Base-by-base conservation (phyloP, 2,329 filamentous ascomycete genomes). In the Kalmusia sp. region DNA sequence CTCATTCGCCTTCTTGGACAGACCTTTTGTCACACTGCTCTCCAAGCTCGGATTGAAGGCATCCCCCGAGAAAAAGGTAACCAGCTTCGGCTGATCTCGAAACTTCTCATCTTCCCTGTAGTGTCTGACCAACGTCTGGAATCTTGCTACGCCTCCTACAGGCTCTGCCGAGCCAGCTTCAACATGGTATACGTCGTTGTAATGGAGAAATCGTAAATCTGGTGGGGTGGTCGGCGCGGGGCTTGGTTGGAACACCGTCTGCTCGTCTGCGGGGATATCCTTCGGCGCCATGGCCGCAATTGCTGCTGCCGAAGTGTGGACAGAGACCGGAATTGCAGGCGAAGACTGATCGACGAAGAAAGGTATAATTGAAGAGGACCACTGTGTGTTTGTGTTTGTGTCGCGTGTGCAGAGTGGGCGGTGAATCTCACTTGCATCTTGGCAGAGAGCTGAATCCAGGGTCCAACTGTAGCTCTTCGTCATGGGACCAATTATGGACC, bases 151-250 rank as follows among this genome's bases (percentile, higher is more conserved):
- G 15, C 93, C 93, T 24, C 93, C 93, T 2, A 92, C 86, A 1
- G 93, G 93, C 69, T 96, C 91, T 14, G 89, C 86, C 22, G 90
- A 92, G 2, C 81, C 80, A 40, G 82, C 64, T 74, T 96, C 92
- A 49, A 96, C 84, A 66, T 96, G 93, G 74, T 96, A 96, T 55
- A 96, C 92, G 76, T 97, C 92, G 75, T 96, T 96, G 81, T 89
- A 96, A 77, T 96, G 93, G 27, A 96, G 72, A 50, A 96, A 76
- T n/a, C 92, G 87, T 45, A 96, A 77, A 70, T 92, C 89, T 38
- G 91, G 90, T 35, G 80, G 72, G 38, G 76, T 77, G 50, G 71
- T 70, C 27, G 77, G 72, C 38, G 73, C 71, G 57, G 76, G 73
- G 59, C 76, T 75, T 24, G 76, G 70, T 62, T 77, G 73, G 22